These are phyloP conservation scores for Mycena latifolia DNA, from an alignment of 768 basidiomycete genomes.

Conservation along the genomic window DNA sequence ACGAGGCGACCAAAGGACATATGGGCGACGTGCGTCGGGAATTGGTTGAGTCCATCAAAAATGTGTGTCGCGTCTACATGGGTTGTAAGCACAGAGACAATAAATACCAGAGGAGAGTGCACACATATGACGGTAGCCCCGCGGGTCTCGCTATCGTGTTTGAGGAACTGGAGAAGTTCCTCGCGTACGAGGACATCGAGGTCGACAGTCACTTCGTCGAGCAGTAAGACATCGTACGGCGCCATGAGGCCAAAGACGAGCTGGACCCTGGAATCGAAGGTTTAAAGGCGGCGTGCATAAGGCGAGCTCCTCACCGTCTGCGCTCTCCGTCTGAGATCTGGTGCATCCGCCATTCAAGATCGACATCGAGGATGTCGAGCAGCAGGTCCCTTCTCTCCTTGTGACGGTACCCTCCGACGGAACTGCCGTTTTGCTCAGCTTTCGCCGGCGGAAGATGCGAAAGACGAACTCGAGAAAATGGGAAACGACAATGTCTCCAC, in stretches of 20 bases:
- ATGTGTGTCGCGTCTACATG: constrained; percentile 93
- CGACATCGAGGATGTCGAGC: constrained; percentile 93
- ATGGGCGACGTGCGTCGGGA: constrained; percentile 94
- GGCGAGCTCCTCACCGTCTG: constrained; percentile 47
- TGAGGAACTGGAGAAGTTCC: constrained; percentile 90
- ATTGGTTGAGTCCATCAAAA: constrained; percentile 91
- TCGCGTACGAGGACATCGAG: constrained; percentile 95
- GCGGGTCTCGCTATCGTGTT: constrained; percentile 81
- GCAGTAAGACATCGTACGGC: constrained; percentile 91
- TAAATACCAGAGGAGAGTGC: constrained; percentile 39
- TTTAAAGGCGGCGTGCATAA: too few relatives aligned
- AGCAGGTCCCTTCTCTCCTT: constrained; percentile 89
- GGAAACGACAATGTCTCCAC: constrained; percentile 92
- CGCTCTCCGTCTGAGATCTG: constrained; percentile 97
- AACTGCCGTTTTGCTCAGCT: constrained; percentile 41
- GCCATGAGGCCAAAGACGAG: constrained; percentile 97
- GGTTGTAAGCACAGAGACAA: constrained; percentile 19
- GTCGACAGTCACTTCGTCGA: constrained; percentile 95
- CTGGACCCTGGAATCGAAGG: constrained; percentile 68
- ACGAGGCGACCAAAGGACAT: constrained; percentile 87
- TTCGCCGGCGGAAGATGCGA: too few relatives aligned
- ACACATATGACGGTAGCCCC: constrained; percentile 90
- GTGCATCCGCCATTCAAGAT: constrained; percentile 79
- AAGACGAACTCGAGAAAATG: constrained; percentile 78
- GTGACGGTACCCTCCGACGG: constrained; percentile 95